Conservation (phyloP, 306 rosid genomes). For the Vigna trinervia region DNA sequence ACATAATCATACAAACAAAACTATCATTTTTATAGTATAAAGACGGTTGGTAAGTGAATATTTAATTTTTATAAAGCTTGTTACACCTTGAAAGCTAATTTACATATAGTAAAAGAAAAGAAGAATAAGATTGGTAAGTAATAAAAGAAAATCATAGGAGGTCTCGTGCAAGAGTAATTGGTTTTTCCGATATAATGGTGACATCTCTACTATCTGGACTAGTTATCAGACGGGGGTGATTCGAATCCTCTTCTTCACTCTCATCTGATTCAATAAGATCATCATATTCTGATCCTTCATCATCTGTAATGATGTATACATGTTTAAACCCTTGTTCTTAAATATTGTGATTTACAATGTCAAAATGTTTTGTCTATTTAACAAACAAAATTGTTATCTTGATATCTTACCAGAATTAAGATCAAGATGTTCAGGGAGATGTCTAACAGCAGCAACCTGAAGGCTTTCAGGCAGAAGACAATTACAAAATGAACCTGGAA, state of each 20-base stretch:
- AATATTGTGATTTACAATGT: not conserved
- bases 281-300: slow-evolving; percentile 70
- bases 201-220: slow-evolving; percentile 61
- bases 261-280: slow-evolving; percentile 59
- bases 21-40: slow-evolving; percentile 37
- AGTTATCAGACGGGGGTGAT: slow-evolving; percentile 65
- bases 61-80: slow-evolving; percentile 26
- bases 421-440: slow-evolving; percentile 71
- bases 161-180: slow-evolving; percentile 66
- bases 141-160: slow-evolving; percentile 47
- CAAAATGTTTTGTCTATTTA: not conserved
- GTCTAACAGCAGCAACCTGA: slow-evolving; percentile 84
- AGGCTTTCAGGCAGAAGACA: slow-evolving; percentile 97
- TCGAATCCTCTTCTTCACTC: slow-evolving; percentile 68
- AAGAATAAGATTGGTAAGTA: slow-evolving; percentile 36
- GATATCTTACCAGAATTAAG: slow-evolving; percentile 64
- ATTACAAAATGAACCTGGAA: slow-evolving; percentile 95
- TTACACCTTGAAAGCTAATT: slow-evolving; percentile 30
- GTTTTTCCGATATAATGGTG: slow-evolving; percentile 67
- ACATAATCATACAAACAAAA: slow-evolving; percentile 23
- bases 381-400: not conserved
- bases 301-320: slow-evolving; percentile 57
- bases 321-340: not conserved
- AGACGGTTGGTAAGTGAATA: slow-evolving; percentile 15
- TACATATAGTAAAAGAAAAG: slow-evolving; percentile 43